Evolutionary conservation across 495 filamentous ascomycete species (phyloP).

Genomic region (Lentithecium fluviatile): DNA sequence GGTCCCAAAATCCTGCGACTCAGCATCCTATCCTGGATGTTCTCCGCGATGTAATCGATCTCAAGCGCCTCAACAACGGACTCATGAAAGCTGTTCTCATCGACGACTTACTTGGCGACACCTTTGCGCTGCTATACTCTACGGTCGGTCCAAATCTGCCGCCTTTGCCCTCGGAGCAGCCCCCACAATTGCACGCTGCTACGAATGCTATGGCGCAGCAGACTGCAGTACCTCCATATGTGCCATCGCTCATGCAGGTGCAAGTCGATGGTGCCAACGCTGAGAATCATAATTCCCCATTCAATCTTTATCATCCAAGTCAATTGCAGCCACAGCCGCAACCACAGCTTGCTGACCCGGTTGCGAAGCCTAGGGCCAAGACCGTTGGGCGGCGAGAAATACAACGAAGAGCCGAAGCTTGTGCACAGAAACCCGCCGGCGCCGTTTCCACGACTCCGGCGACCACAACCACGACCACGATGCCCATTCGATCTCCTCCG

Average conservation of each 20-base stretch:
- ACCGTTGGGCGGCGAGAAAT: constrained; percentile 65
- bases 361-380: constrained; percentile 48
- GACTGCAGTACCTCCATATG: neutral
- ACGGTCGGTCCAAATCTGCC: constrained; percentile 26
- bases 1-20: constrained; percentile 48
- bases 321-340: constrained; percentile 18
- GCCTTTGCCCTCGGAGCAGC: constrained; percentile 41
- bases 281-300: constrained; percentile 11
- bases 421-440: constrained; percentile 43
- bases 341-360: constrained; percentile 10
- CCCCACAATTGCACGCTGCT: constrained; percentile 1
- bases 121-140: constrained; percentile 76
- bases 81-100: constrained; percentile 81
- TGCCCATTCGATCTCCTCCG: constrained; percentile 31
- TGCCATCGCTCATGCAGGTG: constrained; percentile 9
- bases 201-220: constrained; percentile 1
- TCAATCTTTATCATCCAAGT: constrained; percentile 18
- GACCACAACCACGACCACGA: constrained; percentile 6
- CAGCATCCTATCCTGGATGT: constrained; percentile 60
- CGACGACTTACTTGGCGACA: constrained; percentile 86
- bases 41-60: constrained; percentile 77
- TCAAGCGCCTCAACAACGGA: constrained; percentile 85
- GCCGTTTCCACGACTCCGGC: constrained; percentile 1
- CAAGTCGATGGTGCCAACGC: constrained; percentile 29
- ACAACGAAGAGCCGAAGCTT: constrained; percentile 60